These are phyloP conservation scores for Setomelanomma holmii DNA, from an alignment of 2,329 filamentous ascomycete species.

Conservation along the genomic window DNA sequence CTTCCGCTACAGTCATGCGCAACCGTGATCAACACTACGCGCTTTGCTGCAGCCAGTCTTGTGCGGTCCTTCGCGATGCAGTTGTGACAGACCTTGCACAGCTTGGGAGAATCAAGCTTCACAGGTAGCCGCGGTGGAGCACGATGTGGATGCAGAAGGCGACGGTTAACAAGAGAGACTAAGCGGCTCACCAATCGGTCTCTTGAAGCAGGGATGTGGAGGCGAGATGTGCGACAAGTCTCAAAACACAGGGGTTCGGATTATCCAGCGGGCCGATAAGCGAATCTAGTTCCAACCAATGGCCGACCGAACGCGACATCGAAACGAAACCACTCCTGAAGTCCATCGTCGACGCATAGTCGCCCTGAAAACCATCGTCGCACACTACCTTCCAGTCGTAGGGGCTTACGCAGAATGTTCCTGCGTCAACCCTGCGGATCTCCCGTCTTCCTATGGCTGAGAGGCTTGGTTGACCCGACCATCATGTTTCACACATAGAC, in stretches of 20 bases:
- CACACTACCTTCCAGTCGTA: constrained; percentile 22
- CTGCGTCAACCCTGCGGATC: constrained; percentile 26
- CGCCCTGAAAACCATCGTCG: constrained; percentile 16
- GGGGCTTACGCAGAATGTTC: constrained; percentile 35
- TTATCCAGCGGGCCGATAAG: constrained; percentile 31
- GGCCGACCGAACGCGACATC: constrained; percentile 11
- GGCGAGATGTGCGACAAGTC: constrained; percentile 34
- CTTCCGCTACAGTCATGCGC: neutral
- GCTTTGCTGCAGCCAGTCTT: constrained; percentile 26
- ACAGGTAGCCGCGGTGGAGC: constrained; percentile 20
- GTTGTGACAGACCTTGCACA: constrained; percentile 24
- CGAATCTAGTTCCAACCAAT: constrained; percentile 39
- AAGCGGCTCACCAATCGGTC: constrained; percentile 37
- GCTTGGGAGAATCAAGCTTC: constrained; percentile 26
- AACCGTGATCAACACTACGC: constrained; percentile 1
- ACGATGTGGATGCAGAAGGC: constrained; percentile 13
- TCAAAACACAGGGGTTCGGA: constrained; percentile 38
- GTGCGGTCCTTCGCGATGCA: neutral
- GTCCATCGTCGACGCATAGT: constrained; percentile 19
- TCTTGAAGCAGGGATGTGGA: constrained; percentile 19
- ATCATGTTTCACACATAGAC: constrained; percentile 41
- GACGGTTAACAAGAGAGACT: constrained; percentile 16
- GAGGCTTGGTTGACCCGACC: constrained; percentile 29
- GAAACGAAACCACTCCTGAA: constrained; percentile 39
- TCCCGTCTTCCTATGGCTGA: constrained; percentile 38